A percentile compares a stretch with the other conserved stretches of the same genome.
These are phyloP conservation scores for Acanthamoeba quina DNA, from an alignment of 208 protist genomes.

Conservation along the genomic window DNA sequence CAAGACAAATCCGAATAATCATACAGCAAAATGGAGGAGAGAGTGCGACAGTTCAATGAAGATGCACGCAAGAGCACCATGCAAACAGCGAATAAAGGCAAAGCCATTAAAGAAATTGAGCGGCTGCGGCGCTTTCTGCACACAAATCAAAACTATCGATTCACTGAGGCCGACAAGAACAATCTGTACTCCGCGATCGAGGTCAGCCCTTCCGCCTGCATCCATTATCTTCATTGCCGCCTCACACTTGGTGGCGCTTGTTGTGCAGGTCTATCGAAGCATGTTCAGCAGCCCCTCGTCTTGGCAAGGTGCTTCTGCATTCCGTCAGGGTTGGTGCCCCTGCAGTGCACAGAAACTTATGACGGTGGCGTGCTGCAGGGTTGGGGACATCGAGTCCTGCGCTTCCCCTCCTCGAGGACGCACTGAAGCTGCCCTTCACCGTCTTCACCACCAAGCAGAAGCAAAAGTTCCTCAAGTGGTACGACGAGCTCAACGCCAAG, in stretches of 20 bases:
- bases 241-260: too few relatives aligned
- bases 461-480: background rate
- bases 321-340: background rate
- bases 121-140: background rate
- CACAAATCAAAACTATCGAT: conserved; percentile 9
- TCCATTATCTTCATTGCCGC: too few relatives aligned
- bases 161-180: background rate
- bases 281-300: background rate
- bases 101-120: background rate
- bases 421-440: conserved; percentile 38
- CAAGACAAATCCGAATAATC: too few relatives aligned
- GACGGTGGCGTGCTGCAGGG: background rate
- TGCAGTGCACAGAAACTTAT: too few relatives aligned
- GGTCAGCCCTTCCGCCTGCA: too few relatives aligned
- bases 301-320: background rate
- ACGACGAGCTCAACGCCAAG: conserved; percentile 1
- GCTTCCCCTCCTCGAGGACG: background rate
- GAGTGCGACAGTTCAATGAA: background rate
- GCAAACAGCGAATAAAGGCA: background rate
- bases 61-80: background rate
- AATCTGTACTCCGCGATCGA: background rate
- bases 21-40: background rate
- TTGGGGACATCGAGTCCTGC: background rate
- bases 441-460: conserved; percentile 14
- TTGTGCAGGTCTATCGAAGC: background rate